Evolutionary conservation across 1,139 yeast species (phyloP).

Genomic region (Wickerhamomyces sp.): DNA sequence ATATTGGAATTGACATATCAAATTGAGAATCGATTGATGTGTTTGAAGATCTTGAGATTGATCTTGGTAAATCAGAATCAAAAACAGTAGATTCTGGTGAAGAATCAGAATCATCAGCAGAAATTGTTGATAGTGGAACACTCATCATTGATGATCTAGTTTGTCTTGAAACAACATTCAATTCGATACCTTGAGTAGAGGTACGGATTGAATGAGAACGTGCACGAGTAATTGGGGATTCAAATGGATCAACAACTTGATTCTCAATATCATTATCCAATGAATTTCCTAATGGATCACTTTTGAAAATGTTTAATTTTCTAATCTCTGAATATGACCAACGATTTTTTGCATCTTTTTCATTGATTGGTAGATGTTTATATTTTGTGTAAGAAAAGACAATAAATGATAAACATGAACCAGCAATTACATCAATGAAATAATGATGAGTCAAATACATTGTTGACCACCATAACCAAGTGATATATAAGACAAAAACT

Average conservation of each 20-base stretch:
- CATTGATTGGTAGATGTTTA: conserved; percentile 66
- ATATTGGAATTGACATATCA: conserved; percentile 14
- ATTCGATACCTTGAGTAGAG: conserved; percentile 12
- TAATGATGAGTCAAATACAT: conserved; percentile 97
- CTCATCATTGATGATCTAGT: conserved; percentile 5
- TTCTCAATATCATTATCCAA: conserved; percentile 16
- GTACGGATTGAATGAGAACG: conserved; percentile 16
- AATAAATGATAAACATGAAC: conserved; percentile 69
- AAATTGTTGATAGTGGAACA: not conserved
- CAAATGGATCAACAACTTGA: conserved; percentile 3
- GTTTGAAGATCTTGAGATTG: conserved; percentile 23
- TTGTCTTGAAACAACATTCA: conserved; percentile 16
- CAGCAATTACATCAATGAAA: conserved; percentile 87
- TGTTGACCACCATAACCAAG: conserved; percentile 98
- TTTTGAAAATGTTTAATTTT: conserved; percentile 26
- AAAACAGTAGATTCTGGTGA: conserved; percentile 21
- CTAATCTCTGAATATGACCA: conserved; percentile 63
- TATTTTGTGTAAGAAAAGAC: conserved; percentile 73
- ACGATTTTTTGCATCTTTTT: conserved; percentile 62
- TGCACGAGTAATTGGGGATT: conserved; percentile 8
- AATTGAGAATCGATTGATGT: conserved; percentile 22
- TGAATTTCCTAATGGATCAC: conserved; percentile 30
- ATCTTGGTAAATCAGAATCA: conserved; percentile 20
- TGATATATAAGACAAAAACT: conserved; percentile 67
- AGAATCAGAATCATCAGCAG: conserved; percentile 18